Percentiles rank a stretch among this genome's conserved stretches.
Conservation (phyloP, 139 green algal genomes). For the Astrephomene gubernaculifera region DNA sequence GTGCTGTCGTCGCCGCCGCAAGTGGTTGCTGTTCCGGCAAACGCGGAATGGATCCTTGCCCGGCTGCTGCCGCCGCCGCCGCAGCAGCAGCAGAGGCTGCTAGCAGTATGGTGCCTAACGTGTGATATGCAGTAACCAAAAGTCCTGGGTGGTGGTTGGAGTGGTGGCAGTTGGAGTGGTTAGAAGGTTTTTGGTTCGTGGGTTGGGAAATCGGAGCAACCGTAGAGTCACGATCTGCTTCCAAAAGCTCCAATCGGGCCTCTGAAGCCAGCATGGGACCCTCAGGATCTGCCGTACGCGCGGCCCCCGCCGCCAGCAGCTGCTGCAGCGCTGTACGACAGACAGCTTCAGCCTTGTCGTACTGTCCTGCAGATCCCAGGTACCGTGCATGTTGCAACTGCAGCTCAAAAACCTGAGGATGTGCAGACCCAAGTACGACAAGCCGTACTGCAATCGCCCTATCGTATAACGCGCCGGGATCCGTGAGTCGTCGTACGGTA, state of each 20-base stretch:
- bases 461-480: conserved; percentile 1
- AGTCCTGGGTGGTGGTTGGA: too few relatives aligned
- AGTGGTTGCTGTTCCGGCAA: too few relatives aligned
- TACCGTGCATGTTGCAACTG: conserved; percentile 2
- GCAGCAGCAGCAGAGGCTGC: too few relatives aligned
- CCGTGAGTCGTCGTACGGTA: neutral
- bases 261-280: too few relatives aligned
- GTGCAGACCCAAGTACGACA: neutral
- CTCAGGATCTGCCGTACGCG: neutral
- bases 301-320: neutral
- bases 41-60: too few relatives aligned
- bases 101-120: neutral
- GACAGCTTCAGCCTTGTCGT: neutral
- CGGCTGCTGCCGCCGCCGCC: too few relatives aligned
- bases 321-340: neutral
- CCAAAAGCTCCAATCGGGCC: too few relatives aligned
- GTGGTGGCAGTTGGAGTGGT: too few relatives aligned
- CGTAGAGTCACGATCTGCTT: too few relatives aligned
- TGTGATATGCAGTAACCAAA: too few relatives aligned
- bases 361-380: conserved; percentile 3
- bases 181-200: too few relatives aligned
- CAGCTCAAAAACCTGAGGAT: neutral
- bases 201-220: too few relatives aligned
- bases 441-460: neutral
- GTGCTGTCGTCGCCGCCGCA: neutral